Conservation (phyloP, 768 basidiomycete genomes). For the Macrolepiota fuliginosa region DNA sequence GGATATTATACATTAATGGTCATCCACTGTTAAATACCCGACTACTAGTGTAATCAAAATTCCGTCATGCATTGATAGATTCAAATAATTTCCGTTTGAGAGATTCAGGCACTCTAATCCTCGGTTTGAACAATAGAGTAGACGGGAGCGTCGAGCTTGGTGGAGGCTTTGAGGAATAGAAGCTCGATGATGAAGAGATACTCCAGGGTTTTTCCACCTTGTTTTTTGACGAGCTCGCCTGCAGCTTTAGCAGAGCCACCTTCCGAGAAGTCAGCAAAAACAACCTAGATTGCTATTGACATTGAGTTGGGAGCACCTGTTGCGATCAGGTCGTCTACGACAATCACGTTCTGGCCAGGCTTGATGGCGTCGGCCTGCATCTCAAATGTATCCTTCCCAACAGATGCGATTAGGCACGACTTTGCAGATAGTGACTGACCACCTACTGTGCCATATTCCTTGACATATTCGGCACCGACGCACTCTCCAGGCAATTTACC, state of each 20-base stretch:
- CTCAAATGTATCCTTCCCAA: conserved; percentile 82
- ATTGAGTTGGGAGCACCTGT: conserved; percentile 58
- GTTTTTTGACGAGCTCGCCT: conserved; percentile 80
- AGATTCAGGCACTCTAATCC: conserved; percentile 33
- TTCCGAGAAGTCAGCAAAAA: conserved; percentile 23
- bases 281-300: not conserved
- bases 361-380: conserved; percentile 88
- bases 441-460: conserved; percentile 89
- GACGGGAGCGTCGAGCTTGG: conserved; percentile 80
- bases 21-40: conserved; percentile 76
- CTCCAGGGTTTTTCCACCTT: conserved; percentile 83
- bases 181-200: conserved; percentile 94
- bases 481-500: conserved; percentile 94
- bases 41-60: conserved; percentile 48
- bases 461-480: conserved; percentile 72
- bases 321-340: conserved; percentile 95
- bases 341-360: conserved; percentile 78
- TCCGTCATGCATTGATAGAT: too few relatives aligned
- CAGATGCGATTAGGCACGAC: not conserved
- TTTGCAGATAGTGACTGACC: not conserved
- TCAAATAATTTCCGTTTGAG: too few relatives aligned
- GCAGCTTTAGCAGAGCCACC: conserved; percentile 95
- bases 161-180: conserved; percentile 67
- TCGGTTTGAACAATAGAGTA: conserved; percentile 86
- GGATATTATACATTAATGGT: conserved; percentile 74